Conservation (phyloP, 768 basidiomycete genomes). For the Daedaleopsis nitida region DNA sequence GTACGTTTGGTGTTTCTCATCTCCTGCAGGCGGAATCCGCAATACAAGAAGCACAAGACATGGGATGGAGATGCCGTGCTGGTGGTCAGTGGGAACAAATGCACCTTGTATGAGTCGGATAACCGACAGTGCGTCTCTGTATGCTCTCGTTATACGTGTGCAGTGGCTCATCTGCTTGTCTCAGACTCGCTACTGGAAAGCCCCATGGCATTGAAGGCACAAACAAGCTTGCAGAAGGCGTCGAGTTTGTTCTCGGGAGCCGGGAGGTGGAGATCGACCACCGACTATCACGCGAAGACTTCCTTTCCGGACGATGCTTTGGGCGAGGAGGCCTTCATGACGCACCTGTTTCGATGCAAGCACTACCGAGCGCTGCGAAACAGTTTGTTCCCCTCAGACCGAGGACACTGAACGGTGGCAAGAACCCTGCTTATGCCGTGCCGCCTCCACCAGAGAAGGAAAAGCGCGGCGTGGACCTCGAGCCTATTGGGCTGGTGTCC, state of each 20-base stretch:
- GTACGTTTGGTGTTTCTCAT: not conserved
- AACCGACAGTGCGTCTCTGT: constrained; percentile 52
- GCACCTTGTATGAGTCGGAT: constrained; percentile 60
- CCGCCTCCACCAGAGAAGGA: constrained; percentile 26
- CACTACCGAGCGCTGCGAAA: constrained; percentile 34
- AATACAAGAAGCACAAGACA: constrained; percentile 83
- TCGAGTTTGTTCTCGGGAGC: constrained; percentile 44
- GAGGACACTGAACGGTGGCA: constrained; percentile 32
- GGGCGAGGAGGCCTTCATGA: constrained; percentile 34
- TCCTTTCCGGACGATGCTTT: constrained; percentile 67
- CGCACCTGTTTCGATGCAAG: constrained; percentile 20
- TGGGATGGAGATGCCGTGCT: constrained; percentile 88
- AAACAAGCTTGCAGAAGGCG: constrained; percentile 38
- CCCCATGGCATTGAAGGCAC: constrained; percentile 39
- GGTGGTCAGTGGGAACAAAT: constrained; percentile 44
- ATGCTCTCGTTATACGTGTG: not conserved
- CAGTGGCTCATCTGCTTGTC: not conserved
- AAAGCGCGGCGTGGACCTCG: constrained; percentile 39
- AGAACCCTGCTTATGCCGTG: constrained; percentile 21
- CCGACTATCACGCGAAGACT: constrained; percentile 54
- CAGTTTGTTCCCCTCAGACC: constrained; percentile 33
- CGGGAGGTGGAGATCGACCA: constrained; percentile 72
- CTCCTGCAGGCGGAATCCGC: constrained; percentile 58
- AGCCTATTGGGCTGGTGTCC: constrained; percentile 36
- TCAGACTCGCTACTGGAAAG: constrained; percentile 56